Evolutionary conservation across 2,329 filamentous ascomycete genomes (phyloP), one percentile per base, ranked within the genome.

Genomic region (Neofusicoccum laricinum): DNA sequence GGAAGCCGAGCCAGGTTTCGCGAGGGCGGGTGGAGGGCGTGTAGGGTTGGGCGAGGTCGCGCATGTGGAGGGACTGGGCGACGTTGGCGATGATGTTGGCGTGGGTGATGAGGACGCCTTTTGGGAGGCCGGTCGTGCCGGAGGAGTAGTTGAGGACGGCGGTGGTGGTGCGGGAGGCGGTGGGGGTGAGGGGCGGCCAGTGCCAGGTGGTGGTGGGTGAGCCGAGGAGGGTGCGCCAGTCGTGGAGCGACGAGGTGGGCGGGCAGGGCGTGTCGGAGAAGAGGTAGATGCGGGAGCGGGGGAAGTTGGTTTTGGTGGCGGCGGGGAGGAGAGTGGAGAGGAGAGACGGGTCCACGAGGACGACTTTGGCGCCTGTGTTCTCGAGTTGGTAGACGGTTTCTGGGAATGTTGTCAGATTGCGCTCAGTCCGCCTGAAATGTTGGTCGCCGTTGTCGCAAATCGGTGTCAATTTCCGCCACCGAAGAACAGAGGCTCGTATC

Each of bases 351-450:
- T 86, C 82, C 2, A 80, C 79, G 3, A 86, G 72, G 50, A 86
- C 75, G 10, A 79, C 69, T 66, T 81, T 82, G n/a, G 82, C 80
- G 4, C 76, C 75, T 1, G 83, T 82, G 67, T 84, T 82, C 40
- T 78, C 76, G 64, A 85, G 79, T 69, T 86, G 84, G 67, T 83
- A 80, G 3, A 77, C 75, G 14, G 84, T 78, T 72, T 86, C 84
- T 82, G 10, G 15, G 25, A 14, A 12, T 32, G 8, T 10, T 38
- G 67, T 45, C 21, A 59, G 40, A 6, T 49, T 17, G 21, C 32
- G 12, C 15, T 19, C n/a, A n/a, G n/a, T n/a, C n/a, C n/a, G n/a
- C n/a, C n/a, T n/a, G n/a, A n/a, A n/a, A n/a, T n/a, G n/a, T n/a
- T n/a, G n/a, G n/a, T n/a, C n/a, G n/a, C n/a, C n/a, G n/a, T n/a